Base-by-base conservation (phyloP, 805 yeast genomes). In the Metschnikowia shivogae region DNA sequence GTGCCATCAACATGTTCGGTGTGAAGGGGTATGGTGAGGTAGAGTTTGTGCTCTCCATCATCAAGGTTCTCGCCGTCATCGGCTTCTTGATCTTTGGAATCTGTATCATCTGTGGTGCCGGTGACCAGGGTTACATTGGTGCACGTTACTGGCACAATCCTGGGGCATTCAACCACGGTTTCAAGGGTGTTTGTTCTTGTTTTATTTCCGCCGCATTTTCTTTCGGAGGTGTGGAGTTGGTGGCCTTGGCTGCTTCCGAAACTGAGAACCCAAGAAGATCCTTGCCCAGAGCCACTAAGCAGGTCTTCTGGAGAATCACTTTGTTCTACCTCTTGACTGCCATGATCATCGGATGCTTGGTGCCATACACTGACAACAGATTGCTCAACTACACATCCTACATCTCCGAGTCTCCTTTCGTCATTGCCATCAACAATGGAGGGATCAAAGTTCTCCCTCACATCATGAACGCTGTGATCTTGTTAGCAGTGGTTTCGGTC, bases 221-320 rank as follows among this genome's bases (percentile, higher is more conserved):
- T 2, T 78, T 78, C 48, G 84, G 84, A 57, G 82, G 82, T 60
- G 72, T 80, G 37, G 85, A 80, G 63, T 72, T 76, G 52, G 73
- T 79, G 49, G 81, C 81, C 12, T 62, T 80, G 46, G 79, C 81
- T 29, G 83, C 85, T 13, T 79, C 80, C 17, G 82, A 78, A 52
- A 78, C 77, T 43, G 63, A 68, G 34, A 69, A 77, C 58, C 84
- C 84, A 49, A 67, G 77, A 54, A 72, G 66, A 48, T 75, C 82
- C 13, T 74, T 80, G 55, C 82, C 82, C 42, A 68, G 72, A 43
- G 81, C 82, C 40, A 76, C 78, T 22, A 73, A 76, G 49, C 78
- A 77, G 49, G 78, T 80, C 20, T 65, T 76, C 50, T 79, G 78
- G 71, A 74, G 84, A 68, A 67, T 79, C 33, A 47, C 76, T 33